Evolutionary conservation across 1,284 basidiomycete species (phyloP).

Genomic region (Ceratobasidium sp.): DNA sequence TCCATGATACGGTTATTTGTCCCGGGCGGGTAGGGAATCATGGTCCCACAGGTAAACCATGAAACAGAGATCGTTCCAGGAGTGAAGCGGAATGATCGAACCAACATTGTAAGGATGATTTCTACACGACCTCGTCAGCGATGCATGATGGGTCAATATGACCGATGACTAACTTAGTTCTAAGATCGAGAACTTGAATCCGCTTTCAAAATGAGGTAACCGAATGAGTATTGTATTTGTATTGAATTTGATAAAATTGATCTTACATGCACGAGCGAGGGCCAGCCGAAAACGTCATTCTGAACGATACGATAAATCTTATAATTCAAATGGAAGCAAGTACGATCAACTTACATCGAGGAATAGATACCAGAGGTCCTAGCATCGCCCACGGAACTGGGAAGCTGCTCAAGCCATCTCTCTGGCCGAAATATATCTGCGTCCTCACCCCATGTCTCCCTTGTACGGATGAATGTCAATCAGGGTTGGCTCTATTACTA

Average conservation of each 20-base stretch:
- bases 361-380: not conserved
- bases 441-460: constrained; percentile 27
- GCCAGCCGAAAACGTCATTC: constrained; percentile 18
- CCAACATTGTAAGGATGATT: constrained; percentile 1
- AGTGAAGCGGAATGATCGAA: constrained; percentile 10
- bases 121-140: not conserved
- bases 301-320: not conserved
- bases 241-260: not conserved
- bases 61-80: not conserved
- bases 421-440: constrained; percentile 15
- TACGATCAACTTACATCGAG: not conserved
- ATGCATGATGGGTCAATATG: not conserved
- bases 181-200: constrained; percentile 27
- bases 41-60: not conserved
- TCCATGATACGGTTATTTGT: not conserved
- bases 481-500: too few relatives aligned
- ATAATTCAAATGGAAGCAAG: not conserved
- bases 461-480: not conserved
- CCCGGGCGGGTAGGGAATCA: constrained; percentile 2
- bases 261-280: constrained; percentile 14
- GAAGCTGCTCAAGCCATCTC: constrained; percentile 11
- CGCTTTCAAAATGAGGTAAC: too few relatives aligned
- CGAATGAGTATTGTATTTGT: not conserved
- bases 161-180: constrained; percentile 4
- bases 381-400: constrained; percentile 6